These are phyloP conservation scores for Termitomyces sp. DNA, from an alignment of 768 basidiomycete species.

Conservation along the genomic window DNA sequence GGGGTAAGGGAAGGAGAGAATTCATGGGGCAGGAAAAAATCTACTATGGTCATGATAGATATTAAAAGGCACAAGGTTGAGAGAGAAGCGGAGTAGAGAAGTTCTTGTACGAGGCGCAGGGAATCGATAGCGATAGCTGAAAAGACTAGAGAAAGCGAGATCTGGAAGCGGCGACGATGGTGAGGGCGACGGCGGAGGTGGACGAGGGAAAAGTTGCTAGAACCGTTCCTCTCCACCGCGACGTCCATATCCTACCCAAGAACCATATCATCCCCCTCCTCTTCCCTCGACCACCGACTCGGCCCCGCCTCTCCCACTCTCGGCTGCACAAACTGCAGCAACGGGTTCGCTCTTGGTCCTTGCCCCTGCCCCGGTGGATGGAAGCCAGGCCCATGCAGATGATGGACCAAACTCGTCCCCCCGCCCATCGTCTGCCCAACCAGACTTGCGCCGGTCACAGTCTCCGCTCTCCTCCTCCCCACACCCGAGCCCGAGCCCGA, in stretches of 20 bases:
- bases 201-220: not conserved
- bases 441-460: constrained; percentile 11
- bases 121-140: not conserved
- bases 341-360: constrained; percentile 1
- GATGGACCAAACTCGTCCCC: not conserved
- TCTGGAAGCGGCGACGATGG: not conserved
- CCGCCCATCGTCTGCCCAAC: not conserved
- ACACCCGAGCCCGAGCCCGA: not conserved
- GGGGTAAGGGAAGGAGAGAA: too few relatives aligned
- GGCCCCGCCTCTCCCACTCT: not conserved
- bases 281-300: not conserved
- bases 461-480: constrained; percentile 11
- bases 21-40: not conserved
- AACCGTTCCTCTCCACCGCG: not conserved
- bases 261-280: constrained; percentile 14
- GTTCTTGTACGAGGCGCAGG: not conserved
- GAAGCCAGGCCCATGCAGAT: constrained; percentile 10
- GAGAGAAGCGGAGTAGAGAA: not conserved
- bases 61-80: not conserved
- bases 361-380: not conserved
- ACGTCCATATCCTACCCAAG: constrained; percentile 5
- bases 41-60: not conserved
- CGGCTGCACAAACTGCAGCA: constrained; percentile 3
- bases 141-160: not conserved
- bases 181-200: not conserved